Evolutionary conservation across 371 early-diverging fungal genomes (phyloP), one percentile per base, ranked within the genome.

Genomic region (Catenaria anguillulae): DNA sequence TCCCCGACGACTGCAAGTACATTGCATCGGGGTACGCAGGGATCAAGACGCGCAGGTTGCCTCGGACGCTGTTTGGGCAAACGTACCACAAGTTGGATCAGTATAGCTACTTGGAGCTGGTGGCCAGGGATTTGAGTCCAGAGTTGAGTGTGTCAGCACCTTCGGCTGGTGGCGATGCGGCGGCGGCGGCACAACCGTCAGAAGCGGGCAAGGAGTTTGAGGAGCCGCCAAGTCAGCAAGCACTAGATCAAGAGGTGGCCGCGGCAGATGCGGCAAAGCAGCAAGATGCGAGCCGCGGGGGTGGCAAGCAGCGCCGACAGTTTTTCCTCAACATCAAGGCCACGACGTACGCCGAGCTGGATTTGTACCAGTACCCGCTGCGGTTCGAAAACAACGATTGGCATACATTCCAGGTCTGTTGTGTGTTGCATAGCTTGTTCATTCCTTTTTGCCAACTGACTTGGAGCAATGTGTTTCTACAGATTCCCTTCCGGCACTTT

Each of bases 261-360:
- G 45, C 45, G 19, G 45, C 19, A 17, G 12, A 12, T 3, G 10
- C 10, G 10, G 45, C 19, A 4, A 17, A 43, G 45, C 10, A 3
- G 10, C 19, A 26, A 15, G n/a, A n/a, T n/a, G n/a, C n/a, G n/a
- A n/a, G n/a, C n/a, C n/a, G n/a, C n/a, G n/a, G n/a, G n/a, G n/a
- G n/a, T n/a, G 48, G 24, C 21, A 10, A 24, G 19, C 31, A 26
- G 15, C 52, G 29, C 2, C 52, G 58, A 13, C 58, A 58, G 34
- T 58, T 40, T 36, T 58, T 40, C 43, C 40, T 58, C 40, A 58
- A 58, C 43, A 58, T 58, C 36, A 36, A 58, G 58, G 58, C 43
- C 43, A 42, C 36, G 26, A 58, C 40, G 17, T 58, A 58, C 10
- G 58, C 43, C 58, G 58, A 33, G 58, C n/a, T 24, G 24, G 58